Conservation (phyloP, 164 flowering plant species). For the Stephania yunnanensis region DNA sequence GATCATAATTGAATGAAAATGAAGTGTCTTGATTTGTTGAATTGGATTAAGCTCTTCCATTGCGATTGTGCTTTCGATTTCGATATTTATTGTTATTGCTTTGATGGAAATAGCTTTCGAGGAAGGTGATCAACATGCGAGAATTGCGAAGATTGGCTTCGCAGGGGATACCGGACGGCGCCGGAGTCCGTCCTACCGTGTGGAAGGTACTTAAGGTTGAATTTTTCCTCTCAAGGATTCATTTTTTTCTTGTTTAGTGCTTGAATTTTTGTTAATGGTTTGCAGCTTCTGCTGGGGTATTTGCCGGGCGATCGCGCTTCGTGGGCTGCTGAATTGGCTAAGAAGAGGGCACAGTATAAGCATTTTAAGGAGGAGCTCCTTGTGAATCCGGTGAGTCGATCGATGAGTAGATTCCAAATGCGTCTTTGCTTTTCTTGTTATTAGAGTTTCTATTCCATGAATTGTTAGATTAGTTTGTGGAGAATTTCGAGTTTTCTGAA, state of each 20-base stretch:
- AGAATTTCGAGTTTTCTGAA: slow-evolving; percentile 36
- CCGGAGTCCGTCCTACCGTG: slow-evolving; percentile 73
- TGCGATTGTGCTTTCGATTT: not conserved
- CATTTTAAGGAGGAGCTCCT: slow-evolving; percentile 85
- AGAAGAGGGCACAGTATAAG: slow-evolving; percentile 86
- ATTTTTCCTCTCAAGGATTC: not conserved
- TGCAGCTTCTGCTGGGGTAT: slow-evolving; percentile 84
- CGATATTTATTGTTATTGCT: slow-evolving; percentile 2
- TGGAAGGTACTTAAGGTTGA: slow-evolving; percentile 64
- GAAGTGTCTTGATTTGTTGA: too few species aligned
- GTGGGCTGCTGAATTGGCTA: slow-evolving; percentile 76
- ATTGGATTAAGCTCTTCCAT: too few species aligned
- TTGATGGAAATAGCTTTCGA: slow-evolving; percentile 47
- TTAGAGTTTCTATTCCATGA: not conserved
- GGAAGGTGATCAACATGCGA: slow-evolving; percentile 57
- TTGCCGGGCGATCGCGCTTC: slow-evolving; percentile 67
- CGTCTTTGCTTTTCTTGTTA: not conserved
- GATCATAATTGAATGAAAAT: too few species aligned
- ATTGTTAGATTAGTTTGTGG: not conserved
- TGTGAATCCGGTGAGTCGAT: slow-evolving; percentile 70
- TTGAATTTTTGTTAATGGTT: slow-evolving; percentile 1
- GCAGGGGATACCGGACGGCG: slow-evolving; percentile 77
- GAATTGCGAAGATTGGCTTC: slow-evolving; percentile 75
- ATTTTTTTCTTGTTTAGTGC: not conserved
- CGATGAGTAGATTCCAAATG: not conserved